Evolutionary conservation across 2,329 filamentous ascomycete species (phyloP).

Genomic region (Fusarium chuoi): DNA sequence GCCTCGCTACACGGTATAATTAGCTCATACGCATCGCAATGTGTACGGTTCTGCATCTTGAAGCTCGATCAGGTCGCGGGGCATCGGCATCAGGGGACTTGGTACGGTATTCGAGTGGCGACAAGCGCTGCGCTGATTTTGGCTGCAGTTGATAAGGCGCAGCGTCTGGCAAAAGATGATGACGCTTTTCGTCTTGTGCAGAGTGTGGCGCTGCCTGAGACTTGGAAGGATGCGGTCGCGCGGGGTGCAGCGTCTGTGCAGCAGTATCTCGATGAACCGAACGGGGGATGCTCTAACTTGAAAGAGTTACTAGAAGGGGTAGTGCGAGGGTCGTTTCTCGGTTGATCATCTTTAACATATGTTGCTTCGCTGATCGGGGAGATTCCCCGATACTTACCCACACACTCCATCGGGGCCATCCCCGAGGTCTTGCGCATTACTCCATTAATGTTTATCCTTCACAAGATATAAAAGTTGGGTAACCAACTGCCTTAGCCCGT

Average conservation of each 20-base stretch:
- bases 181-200: neutral
- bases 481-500: neutral
- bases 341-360: neutral
- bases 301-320: accelerated
- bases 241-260: neutral
- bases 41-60: neutral
- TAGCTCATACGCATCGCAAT: neutral
- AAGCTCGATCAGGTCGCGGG: neutral
- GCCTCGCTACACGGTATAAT: neutral
- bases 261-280: neutral
- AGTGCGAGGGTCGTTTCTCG: neutral
- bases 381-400: neutral
- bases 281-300: neutral
- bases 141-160: neutral
- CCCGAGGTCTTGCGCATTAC: neutral
- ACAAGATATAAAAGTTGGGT: neutral
- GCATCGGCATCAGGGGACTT: neutral
- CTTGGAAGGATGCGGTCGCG: neutral
- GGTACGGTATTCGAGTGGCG: neutral
- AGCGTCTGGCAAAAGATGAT: neutral
- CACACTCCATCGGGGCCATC: neutral
- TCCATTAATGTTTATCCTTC: neutral
- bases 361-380: neutral
- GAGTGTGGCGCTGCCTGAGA: neutral
- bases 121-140: neutral